Conservation (phyloP, 305 asterid species). For the Solanum hybrid region DNA sequence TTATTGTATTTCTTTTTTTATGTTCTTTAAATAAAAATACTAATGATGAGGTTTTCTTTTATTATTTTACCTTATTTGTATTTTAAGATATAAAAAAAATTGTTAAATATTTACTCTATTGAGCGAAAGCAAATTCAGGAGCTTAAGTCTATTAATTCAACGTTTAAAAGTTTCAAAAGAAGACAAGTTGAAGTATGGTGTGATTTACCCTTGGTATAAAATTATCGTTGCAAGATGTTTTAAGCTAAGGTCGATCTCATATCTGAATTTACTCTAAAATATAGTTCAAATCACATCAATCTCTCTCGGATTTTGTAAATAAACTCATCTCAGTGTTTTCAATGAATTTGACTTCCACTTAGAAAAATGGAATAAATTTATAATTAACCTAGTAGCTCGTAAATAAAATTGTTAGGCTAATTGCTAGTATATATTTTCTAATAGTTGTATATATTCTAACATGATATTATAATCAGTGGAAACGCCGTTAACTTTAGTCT, state of each 20-base stretch:
- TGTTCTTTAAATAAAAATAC: no score
- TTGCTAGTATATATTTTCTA: neutral
- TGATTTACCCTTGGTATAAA: no score
- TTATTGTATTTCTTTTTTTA: no score
- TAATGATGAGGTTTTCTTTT: neutral
- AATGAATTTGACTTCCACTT: neutral
- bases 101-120: no score
- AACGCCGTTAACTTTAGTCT: neutral
- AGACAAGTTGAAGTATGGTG: neutral
- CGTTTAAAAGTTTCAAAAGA: no score
- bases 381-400: neutral
- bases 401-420: neutral
- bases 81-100: no score
- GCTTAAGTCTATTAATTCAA: no score
- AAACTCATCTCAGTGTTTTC: neutral
- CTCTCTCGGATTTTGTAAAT: neutral
- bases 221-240: neutral
- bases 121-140: neutral
- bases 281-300: neutral
- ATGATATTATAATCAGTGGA: neutral
- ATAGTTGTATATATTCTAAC: no score
- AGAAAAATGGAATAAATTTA: neutral
- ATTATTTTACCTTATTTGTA: neutral
- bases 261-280: neutral
- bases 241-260: neutral